Percentiles rank a stretch among this genome's conserved stretches.
phyloP scores from a whole-genome alignment of 345 rosid species.

The Triadica sebifera region DNA sequence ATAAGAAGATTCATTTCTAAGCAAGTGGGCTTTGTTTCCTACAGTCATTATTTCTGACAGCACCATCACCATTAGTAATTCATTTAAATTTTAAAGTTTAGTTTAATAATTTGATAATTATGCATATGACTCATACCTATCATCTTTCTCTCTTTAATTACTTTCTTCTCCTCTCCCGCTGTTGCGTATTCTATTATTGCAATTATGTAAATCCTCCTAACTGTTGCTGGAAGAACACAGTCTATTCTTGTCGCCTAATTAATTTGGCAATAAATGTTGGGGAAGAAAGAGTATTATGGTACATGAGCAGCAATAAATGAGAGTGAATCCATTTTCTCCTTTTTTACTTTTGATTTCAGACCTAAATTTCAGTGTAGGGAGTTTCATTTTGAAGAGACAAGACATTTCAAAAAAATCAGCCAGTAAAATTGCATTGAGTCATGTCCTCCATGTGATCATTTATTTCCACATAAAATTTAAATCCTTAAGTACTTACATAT shows the following conservation, averaged over 20 bases:
- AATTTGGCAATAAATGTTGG: conserved; percentile 28
- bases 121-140: neutral
- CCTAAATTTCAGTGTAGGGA: conserved; percentile 5
- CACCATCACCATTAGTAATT: neutral
- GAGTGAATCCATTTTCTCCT: neutral
- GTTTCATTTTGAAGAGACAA: neutral
- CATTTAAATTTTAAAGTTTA: conserved; percentile 5
- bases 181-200: neutral
- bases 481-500: neutral
- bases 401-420: neutral
- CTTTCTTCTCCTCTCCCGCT: neutral
- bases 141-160: neutral
- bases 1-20: conserved; percentile 21
- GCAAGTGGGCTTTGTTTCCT: conserved; percentile 15
- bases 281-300: neutral
- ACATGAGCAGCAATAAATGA: conserved; percentile 33
- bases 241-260: conserved; percentile 11
- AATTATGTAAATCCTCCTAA: neutral
- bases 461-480: neutral
- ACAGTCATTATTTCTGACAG: conserved; percentile 26
- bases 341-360: conserved; percentile 15
- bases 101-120: conserved; percentile 19
- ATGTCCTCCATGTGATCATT: conserved; percentile 28
- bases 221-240: conserved; percentile 11
- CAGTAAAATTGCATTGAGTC: conserved; percentile 20